These are phyloP conservation scores for Yamadazyma oceani DNA, from an alignment of 1,139 yeast genomes.

Conservation along the genomic window DNA sequence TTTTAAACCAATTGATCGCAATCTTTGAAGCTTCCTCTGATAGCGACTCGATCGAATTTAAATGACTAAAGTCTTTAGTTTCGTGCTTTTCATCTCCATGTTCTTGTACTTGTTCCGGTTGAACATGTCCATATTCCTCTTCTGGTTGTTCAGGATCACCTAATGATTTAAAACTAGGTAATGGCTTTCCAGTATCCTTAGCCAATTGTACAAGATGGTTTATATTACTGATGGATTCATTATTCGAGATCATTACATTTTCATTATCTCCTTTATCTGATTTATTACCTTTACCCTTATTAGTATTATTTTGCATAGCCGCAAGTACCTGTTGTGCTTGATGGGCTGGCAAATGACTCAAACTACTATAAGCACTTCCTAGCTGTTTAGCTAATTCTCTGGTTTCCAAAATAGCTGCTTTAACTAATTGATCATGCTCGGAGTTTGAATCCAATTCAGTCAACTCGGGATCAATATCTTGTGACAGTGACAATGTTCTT, in stretches of 20 bases:
- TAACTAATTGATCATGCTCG: slow-evolving; percentile 61
- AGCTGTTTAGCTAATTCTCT: slow-evolving; percentile 53
- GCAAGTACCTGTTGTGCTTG: slow-evolving; percentile 27
- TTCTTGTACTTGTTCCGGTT: neutral
- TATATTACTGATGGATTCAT: slow-evolving; percentile 5
- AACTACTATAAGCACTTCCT: slow-evolving; percentile 15
- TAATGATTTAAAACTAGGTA: slow-evolving; percentile 4
- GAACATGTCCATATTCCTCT: too few relatives aligned
- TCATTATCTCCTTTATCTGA: slow-evolving; percentile 1
- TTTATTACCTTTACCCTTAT: neutral
- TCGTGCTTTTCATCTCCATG: slow-evolving; percentile 1
- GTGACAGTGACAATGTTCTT: slow-evolving; percentile 11
- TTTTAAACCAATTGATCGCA: slow-evolving; percentile 40
- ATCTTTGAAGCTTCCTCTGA: slow-evolving; percentile 38
- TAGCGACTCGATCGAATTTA: slow-evolving; percentile 33
- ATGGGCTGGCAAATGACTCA: slow-evolving; percentile 21
- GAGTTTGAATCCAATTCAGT: slow-evolving; percentile 45
- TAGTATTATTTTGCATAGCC: slow-evolving; percentile 12
- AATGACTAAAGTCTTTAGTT: slow-evolving; percentile 25
- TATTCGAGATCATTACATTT: neutral
- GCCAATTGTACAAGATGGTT: slow-evolving; percentile 11
- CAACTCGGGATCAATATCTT: slow-evolving; percentile 62
- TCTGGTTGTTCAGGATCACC: neutral
- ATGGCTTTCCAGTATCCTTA: slow-evolving; percentile 6
- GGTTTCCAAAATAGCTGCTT: slow-evolving; percentile 68